Percentiles rank a stretch among this genome's conserved stretches.
These are phyloP conservation scores for Casaregolazyma suthepensis DNA, from an alignment of 1,139 yeast genomes.

Conservation along the genomic window DNA sequence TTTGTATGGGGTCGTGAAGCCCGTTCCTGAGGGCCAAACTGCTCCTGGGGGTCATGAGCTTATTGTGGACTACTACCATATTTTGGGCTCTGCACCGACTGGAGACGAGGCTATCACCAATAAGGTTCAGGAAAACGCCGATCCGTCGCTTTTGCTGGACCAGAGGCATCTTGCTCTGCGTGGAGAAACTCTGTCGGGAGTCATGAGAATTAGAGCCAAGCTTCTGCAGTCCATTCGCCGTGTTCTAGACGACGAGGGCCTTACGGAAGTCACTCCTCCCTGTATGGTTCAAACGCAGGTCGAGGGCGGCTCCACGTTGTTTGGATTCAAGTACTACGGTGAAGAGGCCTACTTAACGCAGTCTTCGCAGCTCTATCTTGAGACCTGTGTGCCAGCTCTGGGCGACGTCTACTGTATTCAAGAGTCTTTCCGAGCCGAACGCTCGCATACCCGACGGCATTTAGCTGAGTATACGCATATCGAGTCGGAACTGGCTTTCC, in stretches of 20 bases:
- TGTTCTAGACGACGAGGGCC: constrained; percentile 66
- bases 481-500: constrained; percentile 87
- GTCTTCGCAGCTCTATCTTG: constrained; percentile 93
- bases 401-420: constrained; percentile 98
- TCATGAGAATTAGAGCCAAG: constrained; percentile 90
- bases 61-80: constrained; percentile 79
- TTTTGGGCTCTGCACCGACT: constrained; percentile 89
- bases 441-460: constrained; percentile 98
- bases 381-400: constrained; percentile 90
- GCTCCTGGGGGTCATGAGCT: constrained; percentile 99
- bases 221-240: constrained; percentile 69
- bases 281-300: constrained; percentile 99
- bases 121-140: constrained; percentile 89
- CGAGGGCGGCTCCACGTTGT: constrained; percentile 97
- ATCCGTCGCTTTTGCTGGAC: constrained; percentile 85
- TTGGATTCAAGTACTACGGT: constrained; percentile 90
- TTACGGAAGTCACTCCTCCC: constrained; percentile 95
- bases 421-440: constrained; percentile 99
- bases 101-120: constrained; percentile 95
- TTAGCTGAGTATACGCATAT: constrained; percentile 94
- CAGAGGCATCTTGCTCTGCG: constrained; percentile 92
- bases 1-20: constrained; percentile 71
- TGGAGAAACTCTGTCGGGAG: constrained; percentile 92
- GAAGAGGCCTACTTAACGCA: constrained; percentile 96
- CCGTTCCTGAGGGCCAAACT: constrained; percentile 90